phyloP scores from a whole-genome alignment of 2,329 filamentous ascomycete genomes.

The Leptographium flavum region DNA sequence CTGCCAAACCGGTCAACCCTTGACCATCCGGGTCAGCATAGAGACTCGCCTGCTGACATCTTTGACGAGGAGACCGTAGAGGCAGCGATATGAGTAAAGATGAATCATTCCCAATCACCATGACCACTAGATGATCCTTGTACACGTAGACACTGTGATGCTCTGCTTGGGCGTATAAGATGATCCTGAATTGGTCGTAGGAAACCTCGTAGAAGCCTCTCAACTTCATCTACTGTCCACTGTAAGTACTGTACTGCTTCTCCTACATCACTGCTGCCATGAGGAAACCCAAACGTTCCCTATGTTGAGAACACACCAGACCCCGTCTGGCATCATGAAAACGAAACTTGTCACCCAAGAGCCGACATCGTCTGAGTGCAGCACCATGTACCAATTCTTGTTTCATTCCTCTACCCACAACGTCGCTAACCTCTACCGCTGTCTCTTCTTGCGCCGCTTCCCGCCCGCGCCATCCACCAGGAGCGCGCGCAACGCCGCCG shows the following conservation, averaged over 20 bases:
- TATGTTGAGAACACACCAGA: constrained; percentile 8
- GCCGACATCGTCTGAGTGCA: constrained; percentile 13
- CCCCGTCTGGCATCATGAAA: constrained; percentile 4
- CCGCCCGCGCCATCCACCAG: constrained; percentile 11
- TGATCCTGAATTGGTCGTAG: no score
- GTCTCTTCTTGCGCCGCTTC: background rate
- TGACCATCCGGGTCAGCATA: no score
- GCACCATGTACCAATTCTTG: background rate
- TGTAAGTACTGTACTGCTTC: background rate
- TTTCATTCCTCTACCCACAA: background rate
- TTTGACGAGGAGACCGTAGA: no score
- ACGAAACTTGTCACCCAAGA: constrained; percentile 10
- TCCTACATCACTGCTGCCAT: constrained; percentile 1
- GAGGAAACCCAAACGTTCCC: constrained; percentile 11
- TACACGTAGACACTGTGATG: background rate
- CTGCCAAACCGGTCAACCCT: background rate
- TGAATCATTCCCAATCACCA: constrained; percentile 6
- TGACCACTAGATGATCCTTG: background rate
- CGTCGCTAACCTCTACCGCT: background rate
- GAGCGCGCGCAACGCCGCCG: constrained; percentile 36
- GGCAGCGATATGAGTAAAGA: constrained; percentile 4
- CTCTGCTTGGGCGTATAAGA: background rate
- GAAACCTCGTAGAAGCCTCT: no score
- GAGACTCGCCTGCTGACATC: no score
- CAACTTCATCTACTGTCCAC: background rate